Evolutionary conservation across 2,329 filamentous ascomycete genomes (phyloP).

Genomic region (Alternaria alternata): DNA sequence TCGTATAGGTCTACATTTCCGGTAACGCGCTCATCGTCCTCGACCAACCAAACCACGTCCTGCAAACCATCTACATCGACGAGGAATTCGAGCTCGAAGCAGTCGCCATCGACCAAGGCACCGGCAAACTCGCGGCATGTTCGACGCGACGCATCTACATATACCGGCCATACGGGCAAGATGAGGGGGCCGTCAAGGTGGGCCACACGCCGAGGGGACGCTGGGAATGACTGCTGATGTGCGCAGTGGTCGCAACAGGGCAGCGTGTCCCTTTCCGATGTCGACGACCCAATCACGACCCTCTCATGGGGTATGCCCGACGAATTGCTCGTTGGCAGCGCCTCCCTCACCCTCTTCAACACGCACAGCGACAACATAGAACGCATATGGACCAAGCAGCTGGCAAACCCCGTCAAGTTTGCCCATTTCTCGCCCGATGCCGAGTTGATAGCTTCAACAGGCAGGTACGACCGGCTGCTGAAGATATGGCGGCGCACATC

Average conservation of each 20-base stretch:
- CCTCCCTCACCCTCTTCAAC: conserved; percentile 74
- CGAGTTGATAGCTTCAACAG: conserved; percentile 82
- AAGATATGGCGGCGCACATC: conserved; percentile 92
- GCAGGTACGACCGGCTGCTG: conserved; percentile 79
- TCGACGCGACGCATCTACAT: conserved; percentile 73
- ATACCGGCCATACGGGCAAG: conserved; percentile 76
- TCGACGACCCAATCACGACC: conserved; percentile 60
- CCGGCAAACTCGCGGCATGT: conserved; percentile 84
- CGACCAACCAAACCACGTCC: conserved; percentile 73
- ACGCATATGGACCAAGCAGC: conserved; percentile 74
- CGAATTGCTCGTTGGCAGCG: conserved; percentile 82
- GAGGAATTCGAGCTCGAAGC: conserved; percentile 74
- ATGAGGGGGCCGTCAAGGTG: conserved; percentile 79
- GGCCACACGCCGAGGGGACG: conserved; percentile 24
- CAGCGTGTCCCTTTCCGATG: conserved; percentile 59
- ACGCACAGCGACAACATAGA: conserved; percentile 58
- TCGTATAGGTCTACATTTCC: conserved; percentile 79
- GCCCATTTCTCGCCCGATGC: conserved; percentile 87
- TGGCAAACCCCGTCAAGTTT: conserved; percentile 77
- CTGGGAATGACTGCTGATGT: conserved; percentile 33
- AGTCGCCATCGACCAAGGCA: conserved; percentile 79
- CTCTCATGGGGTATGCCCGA: conserved; percentile 89
- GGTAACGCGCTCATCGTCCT: conserved; percentile 88
- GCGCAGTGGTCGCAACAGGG: conserved; percentile 69
- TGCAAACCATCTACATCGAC: conserved; percentile 93